A percentile compares a stretch with the other conserved stretches of the same genome.
Evolutionary conservation across 176 grass and related monocot genomes (phyloP).

Genomic region (Melocanna baccifera): DNA sequence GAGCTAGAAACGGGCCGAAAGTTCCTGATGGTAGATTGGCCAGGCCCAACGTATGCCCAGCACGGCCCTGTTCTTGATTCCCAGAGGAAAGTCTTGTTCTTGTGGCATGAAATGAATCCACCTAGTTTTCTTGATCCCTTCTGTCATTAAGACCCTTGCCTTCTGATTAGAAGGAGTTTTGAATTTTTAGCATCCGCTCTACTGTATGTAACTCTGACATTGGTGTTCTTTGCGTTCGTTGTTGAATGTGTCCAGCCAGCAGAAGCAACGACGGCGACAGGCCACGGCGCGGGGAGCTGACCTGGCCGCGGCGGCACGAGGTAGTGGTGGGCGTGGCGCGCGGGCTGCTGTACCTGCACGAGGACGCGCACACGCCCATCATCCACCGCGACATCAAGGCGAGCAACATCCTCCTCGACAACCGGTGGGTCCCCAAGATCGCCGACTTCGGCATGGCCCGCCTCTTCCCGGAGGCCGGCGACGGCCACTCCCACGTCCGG

Average conservation of each 20-base stretch:
- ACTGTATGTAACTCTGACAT: background rate
- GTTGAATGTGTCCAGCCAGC: background rate
- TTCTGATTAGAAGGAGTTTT: background rate
- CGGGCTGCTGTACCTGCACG: constrained; percentile 89
- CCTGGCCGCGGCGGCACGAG: constrained; percentile 66
- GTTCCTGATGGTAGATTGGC: background rate
- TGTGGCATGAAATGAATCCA: background rate
- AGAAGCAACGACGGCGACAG: constrained; percentile 6
- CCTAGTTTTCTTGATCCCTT: background rate
- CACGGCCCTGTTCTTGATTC: background rate
- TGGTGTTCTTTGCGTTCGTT: background rate
- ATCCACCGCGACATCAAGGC: constrained; percentile 99
- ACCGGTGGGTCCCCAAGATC: constrained; percentile 83
- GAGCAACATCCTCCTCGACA: constrained; percentile 89
- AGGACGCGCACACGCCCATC: constrained; percentile 92
- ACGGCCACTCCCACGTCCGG: constrained; percentile 62
- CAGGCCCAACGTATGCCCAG: background rate
- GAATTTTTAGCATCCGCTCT: background rate
- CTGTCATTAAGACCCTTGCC: background rate
- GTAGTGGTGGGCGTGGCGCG: constrained; percentile 79
- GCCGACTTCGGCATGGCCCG: constrained; percentile 96
- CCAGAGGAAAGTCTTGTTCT: background rate
- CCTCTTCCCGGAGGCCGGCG: constrained; percentile 68
- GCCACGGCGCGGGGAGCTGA: constrained; percentile 45
- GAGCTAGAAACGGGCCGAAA: background rate